Evolutionary conservation across 257 asterid species (phyloP).

Genomic region (Solanum piurae): DNA sequence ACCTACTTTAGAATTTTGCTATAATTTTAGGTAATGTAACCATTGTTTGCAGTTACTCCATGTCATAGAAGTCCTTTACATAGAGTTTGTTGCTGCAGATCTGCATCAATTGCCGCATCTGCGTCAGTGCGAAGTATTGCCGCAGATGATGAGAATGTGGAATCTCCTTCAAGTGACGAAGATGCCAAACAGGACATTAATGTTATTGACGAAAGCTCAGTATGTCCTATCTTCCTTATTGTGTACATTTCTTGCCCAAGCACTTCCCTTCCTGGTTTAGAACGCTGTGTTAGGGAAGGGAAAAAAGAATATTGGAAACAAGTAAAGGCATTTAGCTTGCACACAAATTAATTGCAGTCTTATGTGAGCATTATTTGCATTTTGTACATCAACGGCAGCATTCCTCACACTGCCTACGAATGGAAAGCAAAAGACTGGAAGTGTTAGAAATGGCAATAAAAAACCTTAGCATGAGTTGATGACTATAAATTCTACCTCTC

Average conservation of each 20-base stretch:
- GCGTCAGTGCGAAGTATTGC: conserved; percentile 60
- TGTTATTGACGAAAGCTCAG: conserved; percentile 65
- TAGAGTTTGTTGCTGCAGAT: conserved; percentile 28
- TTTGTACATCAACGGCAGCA: neutral
- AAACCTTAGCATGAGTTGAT: neutral
- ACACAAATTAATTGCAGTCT: neutral
- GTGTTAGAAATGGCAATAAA: neutral
- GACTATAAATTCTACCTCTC: neutral
- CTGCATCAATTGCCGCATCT: conserved; percentile 76
- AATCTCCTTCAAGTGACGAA: conserved; percentile 75
- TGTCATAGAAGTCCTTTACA: neutral
- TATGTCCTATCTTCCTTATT: conserved; percentile 22
- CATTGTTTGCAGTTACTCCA: neutral
- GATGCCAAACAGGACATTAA: conserved; percentile 36
- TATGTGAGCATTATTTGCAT: neutral
- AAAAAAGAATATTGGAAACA: neutral
- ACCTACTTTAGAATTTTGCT: neutral
- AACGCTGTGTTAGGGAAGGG: neutral
- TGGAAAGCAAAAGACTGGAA: neutral
- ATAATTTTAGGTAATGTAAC: neutral
- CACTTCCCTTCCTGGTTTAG: neutral
- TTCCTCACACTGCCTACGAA: neutral
- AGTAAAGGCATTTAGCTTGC: neutral
- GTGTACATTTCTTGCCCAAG: conserved; percentile 2
- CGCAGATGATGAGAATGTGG: conserved; percentile 73